These are phyloP conservation scores for Cyclotella atomus DNA, from an alignment of 108 stramenopile genomes.

Conservation along the genomic window DNA sequence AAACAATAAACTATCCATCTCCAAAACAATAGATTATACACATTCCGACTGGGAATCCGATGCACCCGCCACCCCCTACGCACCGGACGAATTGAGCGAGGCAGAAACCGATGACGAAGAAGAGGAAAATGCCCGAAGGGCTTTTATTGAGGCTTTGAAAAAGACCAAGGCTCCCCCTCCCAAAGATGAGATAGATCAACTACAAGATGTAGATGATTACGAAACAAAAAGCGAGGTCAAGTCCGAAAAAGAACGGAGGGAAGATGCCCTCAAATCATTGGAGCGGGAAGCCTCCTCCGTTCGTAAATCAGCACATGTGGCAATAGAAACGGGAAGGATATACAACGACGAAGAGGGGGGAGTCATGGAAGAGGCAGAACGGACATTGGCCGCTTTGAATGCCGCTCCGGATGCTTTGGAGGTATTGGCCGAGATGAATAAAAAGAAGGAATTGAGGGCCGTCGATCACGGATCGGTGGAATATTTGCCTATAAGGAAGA, in stretches of 20 bases:
- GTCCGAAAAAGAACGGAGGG: constrained; percentile 85
- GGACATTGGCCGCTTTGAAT: constrained; percentile 74
- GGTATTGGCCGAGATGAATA: constrained; percentile 88
- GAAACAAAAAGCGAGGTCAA: constrained; percentile 71
- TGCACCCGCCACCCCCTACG: constrained; percentile 39
- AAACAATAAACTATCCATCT: constrained; percentile 26
- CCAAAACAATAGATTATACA: constrained; percentile 50
- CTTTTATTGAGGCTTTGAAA: constrained; percentile 79
- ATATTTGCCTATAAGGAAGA: constrained; percentile 93
- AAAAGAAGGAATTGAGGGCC: constrained; percentile 94
- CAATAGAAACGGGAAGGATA: constrained; percentile 76
- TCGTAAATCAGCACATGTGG: constrained; percentile 54
- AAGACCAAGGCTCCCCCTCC: constrained; percentile 51
- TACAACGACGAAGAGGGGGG: constrained; percentile 84
- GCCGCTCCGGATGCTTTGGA: constrained; percentile 88
- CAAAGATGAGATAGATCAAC: constrained; percentile 18
- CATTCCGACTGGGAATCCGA: constrained; percentile 79
- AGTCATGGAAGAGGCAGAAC: constrained; percentile 95
- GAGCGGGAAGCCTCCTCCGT: constrained; percentile 75
- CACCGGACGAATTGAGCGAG: constrained; percentile 30
- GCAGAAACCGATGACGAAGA: constrained; percentile 68
- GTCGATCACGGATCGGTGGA: constrained; percentile 94
- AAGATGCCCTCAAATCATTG: constrained; percentile 66
- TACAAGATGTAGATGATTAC: constrained; percentile 39
- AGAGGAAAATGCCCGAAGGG: constrained; percentile 82